A percentile compares a stretch with the other conserved stretches of the same genome.
Evolutionary conservation across 2,329 filamentous ascomycete genomes (phyloP).

Genomic region (Fusarium algeriense): DNA sequence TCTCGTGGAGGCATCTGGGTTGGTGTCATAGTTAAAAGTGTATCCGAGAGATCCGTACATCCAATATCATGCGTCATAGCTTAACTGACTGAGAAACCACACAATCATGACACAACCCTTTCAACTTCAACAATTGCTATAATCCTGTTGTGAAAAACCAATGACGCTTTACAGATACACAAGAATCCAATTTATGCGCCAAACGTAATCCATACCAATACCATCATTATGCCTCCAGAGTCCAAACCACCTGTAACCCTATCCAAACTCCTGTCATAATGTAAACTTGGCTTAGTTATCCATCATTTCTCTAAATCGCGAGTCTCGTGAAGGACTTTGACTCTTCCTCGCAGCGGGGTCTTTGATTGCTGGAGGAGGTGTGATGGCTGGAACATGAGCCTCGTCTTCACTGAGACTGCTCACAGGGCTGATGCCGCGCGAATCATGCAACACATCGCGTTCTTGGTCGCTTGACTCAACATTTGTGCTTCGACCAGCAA

Average conservation of each 20-base stretch:
- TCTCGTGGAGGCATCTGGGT: not conserved
- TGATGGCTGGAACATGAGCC: slow-evolving; percentile 46
- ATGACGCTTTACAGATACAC: slow-evolving; percentile 2
- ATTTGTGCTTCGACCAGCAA: slow-evolving; percentile 55
- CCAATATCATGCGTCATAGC: slow-evolving; percentile 13
- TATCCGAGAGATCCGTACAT: not conserved
- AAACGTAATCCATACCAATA: not conserved
- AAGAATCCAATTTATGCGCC: slow-evolving; percentile 3
- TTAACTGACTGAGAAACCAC: not conserved
- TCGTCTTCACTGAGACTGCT: slow-evolving; percentile 50
- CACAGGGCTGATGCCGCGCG: slow-evolving; percentile 54
- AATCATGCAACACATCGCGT: slow-evolving; percentile 44
- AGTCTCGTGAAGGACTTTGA: slow-evolving; percentile 67
- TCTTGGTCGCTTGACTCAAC: slow-evolving; percentile 40
- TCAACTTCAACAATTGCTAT: not conserved
- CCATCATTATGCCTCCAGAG: not conserved
- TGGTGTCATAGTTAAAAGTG: not conserved
- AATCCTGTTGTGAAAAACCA: not conserved
- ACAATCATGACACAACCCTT: not conserved
- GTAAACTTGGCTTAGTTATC: slow-evolving; percentile 42
- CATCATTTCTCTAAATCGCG: slow-evolving; percentile 71
- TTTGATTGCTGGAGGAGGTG: slow-evolving; percentile 54
- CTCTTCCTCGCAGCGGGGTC: slow-evolving; percentile 54
- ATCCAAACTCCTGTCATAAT: not conserved
- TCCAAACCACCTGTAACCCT: not conserved